phyloP scores from a whole-genome alignment of 768 basidiomycete species.

The Tremella yokohamensis region DNA sequence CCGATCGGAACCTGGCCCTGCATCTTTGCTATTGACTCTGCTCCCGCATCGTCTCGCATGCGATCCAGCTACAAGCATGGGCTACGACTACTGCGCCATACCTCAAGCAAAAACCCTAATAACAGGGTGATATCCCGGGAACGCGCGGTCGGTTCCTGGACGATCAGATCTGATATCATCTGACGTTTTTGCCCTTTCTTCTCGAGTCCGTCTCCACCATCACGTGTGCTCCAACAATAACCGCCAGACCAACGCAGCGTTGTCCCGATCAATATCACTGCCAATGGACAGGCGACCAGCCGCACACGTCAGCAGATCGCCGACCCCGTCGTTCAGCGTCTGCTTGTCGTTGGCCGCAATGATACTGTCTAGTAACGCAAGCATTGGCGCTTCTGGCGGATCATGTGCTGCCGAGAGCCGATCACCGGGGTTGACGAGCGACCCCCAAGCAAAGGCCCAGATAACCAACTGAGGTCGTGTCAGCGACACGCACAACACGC shows the following conservation, averaged over 20 bases:
- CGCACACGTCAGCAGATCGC: slow-evolving; percentile 12
- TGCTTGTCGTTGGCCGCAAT: slow-evolving; percentile 3
- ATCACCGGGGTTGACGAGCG: neutral
- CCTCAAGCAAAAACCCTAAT: too few species aligned
- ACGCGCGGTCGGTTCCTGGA: too few species aligned
- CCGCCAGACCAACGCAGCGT: slow-evolving; percentile 18
- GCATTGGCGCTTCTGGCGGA: neutral
- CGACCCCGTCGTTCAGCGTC: slow-evolving; percentile 3
- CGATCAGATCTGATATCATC: too few species aligned
- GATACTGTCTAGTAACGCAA: slow-evolving; percentile 11
- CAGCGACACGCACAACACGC: neutral
- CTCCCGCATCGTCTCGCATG: too few species aligned
- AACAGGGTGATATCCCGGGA: too few species aligned
- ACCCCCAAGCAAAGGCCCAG: slow-evolving; percentile 19
- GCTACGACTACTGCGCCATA: too few species aligned
- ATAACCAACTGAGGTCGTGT: slow-evolving; percentile 16
- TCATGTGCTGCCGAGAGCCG: neutral
- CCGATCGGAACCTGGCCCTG: too few species aligned
- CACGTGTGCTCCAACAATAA: neutral
- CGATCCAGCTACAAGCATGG: too few species aligned
- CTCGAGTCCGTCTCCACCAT: too few species aligned
- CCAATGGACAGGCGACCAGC: slow-evolving; percentile 8
- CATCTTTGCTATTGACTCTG: too few species aligned
- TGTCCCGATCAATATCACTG: slow-evolving; percentile 14
- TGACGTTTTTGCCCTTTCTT: too few species aligned